A percentile compares a stretch with the other conserved stretches of the same genome.
These are phyloP conservation scores for Sonneratia alba DNA, from an alignment of 345 rosid genomes.

Conservation along the genomic window DNA sequence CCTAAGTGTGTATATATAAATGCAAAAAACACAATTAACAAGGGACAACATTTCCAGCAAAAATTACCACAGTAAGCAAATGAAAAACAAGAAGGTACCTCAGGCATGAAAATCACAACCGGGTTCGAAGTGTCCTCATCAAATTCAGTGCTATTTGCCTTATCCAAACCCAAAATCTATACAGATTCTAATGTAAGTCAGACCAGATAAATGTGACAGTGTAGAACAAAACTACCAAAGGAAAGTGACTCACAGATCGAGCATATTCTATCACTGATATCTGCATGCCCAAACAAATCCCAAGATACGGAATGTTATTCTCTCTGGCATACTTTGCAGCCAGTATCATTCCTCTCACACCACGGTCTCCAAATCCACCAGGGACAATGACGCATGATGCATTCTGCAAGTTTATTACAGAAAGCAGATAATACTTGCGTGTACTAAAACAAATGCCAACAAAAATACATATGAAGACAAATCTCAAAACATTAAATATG, in stretches of 20 bases:
- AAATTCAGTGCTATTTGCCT: conserved; percentile 81
- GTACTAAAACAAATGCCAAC: not conserved
- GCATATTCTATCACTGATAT: conserved; percentile 92
- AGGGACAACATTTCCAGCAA: not conserved
- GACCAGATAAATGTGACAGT: not conserved
- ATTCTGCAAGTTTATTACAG: conserved; percentile 36
- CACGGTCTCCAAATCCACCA: conserved; percentile 99
- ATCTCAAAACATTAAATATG: not conserved
- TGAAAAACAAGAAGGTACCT: conserved; percentile 32
- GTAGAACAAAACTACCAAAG: conserved; percentile 5
- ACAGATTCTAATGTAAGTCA: conserved; percentile 11
- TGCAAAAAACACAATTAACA: conserved; percentile 3
- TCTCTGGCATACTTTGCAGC: conserved; percentile 94
- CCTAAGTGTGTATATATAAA: conserved; percentile 29
- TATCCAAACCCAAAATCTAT: conserved; percentile 73
- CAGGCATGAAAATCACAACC: conserved; percentile 92
- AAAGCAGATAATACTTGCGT: not conserved
- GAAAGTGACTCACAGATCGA: conserved; percentile 53
- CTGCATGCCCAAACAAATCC: conserved; percentile 99
- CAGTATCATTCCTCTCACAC: conserved; percentile 87
- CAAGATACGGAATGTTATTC: conserved; percentile 78
- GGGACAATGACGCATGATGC: conserved; percentile 90
- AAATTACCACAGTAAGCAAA: not conserved
- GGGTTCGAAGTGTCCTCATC: conserved; percentile 69
- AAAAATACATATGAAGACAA: not conserved